A percentile compares a stretch with the other conserved stretches of the same genome.
Conservation (phyloP, 139 green algal genomes). For the Diplosphaera chodatii region DNA sequence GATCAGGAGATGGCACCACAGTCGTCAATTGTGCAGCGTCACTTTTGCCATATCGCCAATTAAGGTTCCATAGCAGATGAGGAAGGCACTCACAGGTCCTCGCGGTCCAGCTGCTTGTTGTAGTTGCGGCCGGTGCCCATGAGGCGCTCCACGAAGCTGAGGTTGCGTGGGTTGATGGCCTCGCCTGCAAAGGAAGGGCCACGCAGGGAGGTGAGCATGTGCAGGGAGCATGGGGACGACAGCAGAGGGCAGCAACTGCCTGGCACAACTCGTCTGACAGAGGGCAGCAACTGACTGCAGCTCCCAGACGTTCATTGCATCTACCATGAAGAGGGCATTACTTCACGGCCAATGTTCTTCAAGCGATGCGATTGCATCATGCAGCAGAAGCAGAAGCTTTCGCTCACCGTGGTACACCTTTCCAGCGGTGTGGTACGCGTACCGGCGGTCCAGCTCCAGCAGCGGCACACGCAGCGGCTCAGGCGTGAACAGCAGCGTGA, state of each 20-base stretch:
- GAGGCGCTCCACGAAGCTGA: constrained; percentile 50
- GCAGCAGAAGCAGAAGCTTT: too few species aligned
- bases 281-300: too few species aligned
- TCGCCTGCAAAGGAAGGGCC: constrained; percentile 8
- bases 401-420: constrained; percentile 25
- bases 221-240: neutral
- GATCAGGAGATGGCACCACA: neutral
- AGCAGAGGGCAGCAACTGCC: too few species aligned
- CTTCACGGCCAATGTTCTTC: too few species aligned
- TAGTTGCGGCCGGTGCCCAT: constrained; percentile 21
- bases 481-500: constrained; percentile 54
- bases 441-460: constrained; percentile 50
- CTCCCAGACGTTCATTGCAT: too few species aligned
- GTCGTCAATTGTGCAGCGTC: too few species aligned
- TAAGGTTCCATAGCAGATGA: neutral
- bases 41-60: too few species aligned
- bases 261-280: too few species aligned
- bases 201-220: too few species aligned
- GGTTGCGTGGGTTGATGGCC: constrained; percentile 55
- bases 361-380: too few species aligned
- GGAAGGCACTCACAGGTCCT: neutral
- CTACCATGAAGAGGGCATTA: too few species aligned
- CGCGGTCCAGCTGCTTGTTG: constrained; percentile 1
- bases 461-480: constrained; percentile 46
- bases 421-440: constrained; percentile 21